Evolutionary conservation across 257 asterid genomes (phyloP), one percentile per base, ranked within the genome.

Genomic region (Anisodus acutangulus): DNA sequence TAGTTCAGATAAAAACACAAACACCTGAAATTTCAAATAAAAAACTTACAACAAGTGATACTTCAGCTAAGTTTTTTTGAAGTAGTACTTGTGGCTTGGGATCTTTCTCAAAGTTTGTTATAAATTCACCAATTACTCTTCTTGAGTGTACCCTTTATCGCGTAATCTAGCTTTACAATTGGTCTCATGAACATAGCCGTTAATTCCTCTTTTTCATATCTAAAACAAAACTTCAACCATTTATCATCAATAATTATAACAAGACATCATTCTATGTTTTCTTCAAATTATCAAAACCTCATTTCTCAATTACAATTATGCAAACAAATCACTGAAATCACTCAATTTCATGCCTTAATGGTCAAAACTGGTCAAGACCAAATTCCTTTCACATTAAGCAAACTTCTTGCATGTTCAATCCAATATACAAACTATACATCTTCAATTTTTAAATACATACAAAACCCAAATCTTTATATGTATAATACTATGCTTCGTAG

Each of bases 311-410:
- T 93, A 41, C 91, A 92, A 83, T 91, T 91, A 57, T 93, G 96
- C 89, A 87, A 85, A 5, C 82, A 70, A 66, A 37, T 82, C 84
- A 57, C 87, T 26, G 89, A 88, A 86, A 85, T 90, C 64, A 81
- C 90, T 85, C 94, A 87, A 81, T 71, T 91, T 82, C 97, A 93
- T 82, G 92, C 91, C 41, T 86, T 84, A n/a, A 89, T 93, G 94
- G 15, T 89, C 88, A 93, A 92, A 85, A 71, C 86, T 35, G 94
- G 96, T 8, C 88, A 90, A 43, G 92, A 91, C 82, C 85, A 8
- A 19, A 70, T 86, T 9, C 88, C 91, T 57, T 93, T 92, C 82
- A 88, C 94, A 9, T 81, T 90, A 35, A 91, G 96, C 91, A 93
- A 92, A 72, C 91, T 93, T 63, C 94, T 92, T 47, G 97, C 95